Conservation (phyloP, 1,284 basidiomycete species). For the Calocybe gambosa region DNA sequence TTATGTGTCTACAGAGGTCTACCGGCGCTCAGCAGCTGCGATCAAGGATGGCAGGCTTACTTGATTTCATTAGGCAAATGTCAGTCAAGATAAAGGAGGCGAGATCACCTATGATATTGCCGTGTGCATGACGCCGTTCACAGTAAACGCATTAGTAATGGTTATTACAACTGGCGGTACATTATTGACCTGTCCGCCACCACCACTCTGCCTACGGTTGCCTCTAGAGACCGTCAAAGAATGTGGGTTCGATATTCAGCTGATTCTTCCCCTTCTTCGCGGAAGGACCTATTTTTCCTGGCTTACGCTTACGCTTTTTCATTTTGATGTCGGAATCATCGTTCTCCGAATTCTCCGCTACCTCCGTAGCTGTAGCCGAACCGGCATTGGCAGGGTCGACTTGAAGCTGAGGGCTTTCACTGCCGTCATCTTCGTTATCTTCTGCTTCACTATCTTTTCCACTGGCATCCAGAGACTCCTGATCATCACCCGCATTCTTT, state of each 20-base stretch:
- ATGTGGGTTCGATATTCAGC: slow-evolving; percentile 33
- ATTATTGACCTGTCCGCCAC: background rate
- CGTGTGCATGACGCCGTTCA: background rate
- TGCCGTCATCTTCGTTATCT: slow-evolving; percentile 16
- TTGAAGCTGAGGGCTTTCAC: slow-evolving; percentile 17
- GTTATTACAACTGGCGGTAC: background rate
- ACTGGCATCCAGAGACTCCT: slow-evolving; percentile 15
- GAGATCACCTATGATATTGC: background rate
- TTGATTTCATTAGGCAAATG: background rate
- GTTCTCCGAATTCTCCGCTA: slow-evolving; percentile 23
- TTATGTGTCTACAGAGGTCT: background rate
- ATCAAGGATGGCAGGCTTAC: too few relatives aligned
- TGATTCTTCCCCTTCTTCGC: slow-evolving; percentile 55
- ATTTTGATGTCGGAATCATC: slow-evolving; percentile 35
- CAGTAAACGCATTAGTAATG: background rate
- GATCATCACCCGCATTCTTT: slow-evolving; percentile 30
- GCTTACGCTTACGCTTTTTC: slow-evolving; percentile 54
- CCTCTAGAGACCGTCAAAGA: slow-evolving; percentile 62
- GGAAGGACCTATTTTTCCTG: slow-evolving; percentile 40
- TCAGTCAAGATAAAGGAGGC: background rate
- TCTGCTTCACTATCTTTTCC: slow-evolving; percentile 16
- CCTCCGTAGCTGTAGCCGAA: slow-evolving; percentile 11
- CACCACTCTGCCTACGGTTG: background rate
- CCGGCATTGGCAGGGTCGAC: slow-evolving; percentile 23
- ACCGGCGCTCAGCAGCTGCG: too few relatives aligned